Percentiles rank a stretch among this genome's conserved stretches.
These are phyloP conservation scores for Phlebiopsis gigantea DNA, from an alignment of 768 basidiomycete species.

Conservation along the genomic window DNA sequence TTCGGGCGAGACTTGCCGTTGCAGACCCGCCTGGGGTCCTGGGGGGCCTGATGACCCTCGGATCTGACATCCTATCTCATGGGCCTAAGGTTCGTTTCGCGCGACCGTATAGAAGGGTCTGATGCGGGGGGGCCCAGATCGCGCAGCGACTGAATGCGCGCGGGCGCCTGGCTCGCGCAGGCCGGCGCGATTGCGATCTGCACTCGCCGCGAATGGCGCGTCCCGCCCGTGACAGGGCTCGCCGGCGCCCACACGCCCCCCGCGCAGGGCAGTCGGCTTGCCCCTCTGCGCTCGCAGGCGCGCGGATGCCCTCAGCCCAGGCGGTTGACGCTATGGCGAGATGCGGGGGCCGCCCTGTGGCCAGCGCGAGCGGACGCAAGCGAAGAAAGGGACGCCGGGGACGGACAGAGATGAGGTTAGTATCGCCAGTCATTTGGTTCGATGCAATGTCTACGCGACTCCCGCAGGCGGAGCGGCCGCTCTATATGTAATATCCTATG, in stretches of 20 bases:
- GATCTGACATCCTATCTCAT: conserved; percentile 2
- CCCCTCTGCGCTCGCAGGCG: not conserved
- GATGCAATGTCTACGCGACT: too few species aligned
- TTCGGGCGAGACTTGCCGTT: not conserved
- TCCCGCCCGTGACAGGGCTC: not conserved
- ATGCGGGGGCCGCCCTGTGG: too few species aligned
- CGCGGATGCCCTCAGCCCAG: not conserved
- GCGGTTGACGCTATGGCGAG: not conserved
- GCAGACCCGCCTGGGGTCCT: not conserved
- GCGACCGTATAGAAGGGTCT: not conserved
- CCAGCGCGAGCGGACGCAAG: too few species aligned
- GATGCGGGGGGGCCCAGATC: not conserved
- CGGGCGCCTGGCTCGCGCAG: not conserved
- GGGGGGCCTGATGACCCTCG: not conserved
- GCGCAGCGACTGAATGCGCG: not conserved
- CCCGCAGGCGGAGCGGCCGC: too few species aligned
- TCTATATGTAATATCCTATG: too few species aligned
- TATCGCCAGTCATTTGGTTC: too few species aligned
- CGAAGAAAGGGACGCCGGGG: too few species aligned
- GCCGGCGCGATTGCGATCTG: not conserved
- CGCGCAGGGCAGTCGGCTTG: not conserved
- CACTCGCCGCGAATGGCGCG: not conserved
- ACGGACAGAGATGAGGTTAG: too few species aligned
- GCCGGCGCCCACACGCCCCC: not conserved
- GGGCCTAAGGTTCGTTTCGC: not conserved